phyloP scores from a whole-genome alignment of 2,329 filamentous ascomycete genomes.

The Botryotinia narcissicola region DNA sequence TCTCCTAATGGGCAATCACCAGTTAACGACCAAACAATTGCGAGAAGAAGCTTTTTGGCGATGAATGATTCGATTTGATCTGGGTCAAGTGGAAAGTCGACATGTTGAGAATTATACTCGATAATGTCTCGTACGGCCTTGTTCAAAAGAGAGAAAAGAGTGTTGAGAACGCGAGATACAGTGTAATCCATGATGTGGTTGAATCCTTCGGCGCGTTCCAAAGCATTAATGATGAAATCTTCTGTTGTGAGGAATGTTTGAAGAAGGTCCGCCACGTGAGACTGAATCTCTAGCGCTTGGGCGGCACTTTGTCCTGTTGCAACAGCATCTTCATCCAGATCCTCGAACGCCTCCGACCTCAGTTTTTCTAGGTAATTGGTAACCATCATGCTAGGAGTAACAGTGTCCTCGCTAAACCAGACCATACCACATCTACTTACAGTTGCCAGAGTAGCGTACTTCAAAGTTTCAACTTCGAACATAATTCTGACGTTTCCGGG shows the following conservation, averaged over 20 bases:
- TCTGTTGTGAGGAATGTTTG: slow-evolving; percentile 73
- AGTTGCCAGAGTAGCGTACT: slow-evolving; percentile 96
- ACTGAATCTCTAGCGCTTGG: slow-evolving; percentile 76
- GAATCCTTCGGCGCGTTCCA: slow-evolving; percentile 73
- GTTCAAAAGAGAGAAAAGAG: slow-evolving; percentile 91
- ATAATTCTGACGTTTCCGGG: slow-evolving; percentile 96
- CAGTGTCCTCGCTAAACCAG: slow-evolving; percentile 98
- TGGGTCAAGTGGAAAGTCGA: slow-evolving; percentile 87
- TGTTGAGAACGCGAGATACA: slow-evolving; percentile 82
- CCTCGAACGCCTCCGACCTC: slow-evolving; percentile 81
- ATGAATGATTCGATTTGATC: slow-evolving; percentile 88
- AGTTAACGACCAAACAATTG: slow-evolving; percentile 91
- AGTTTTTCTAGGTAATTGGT: slow-evolving; percentile 85
- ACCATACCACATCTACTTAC: slow-evolving; percentile 99
- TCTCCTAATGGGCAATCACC: slow-evolving; percentile 89
- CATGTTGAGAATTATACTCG: slow-evolving; percentile 92
- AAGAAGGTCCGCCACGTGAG: slow-evolving; percentile 75
- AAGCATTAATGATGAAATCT: slow-evolving; percentile 73
- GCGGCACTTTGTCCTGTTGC: slow-evolving; percentile 71
- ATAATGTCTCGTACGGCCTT: slow-evolving; percentile 89
- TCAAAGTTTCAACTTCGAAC: slow-evolving; percentile 98
- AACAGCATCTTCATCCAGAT: slow-evolving; percentile 88
- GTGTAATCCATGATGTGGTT: slow-evolving; percentile 99
- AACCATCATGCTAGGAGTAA: slow-evolving; percentile 90
- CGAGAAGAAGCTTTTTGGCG: slow-evolving; percentile 89